phyloP scores from a whole-genome alignment of 2,329 filamentous ascomycete genomes.

The Xylariaceae sp. region DNA sequence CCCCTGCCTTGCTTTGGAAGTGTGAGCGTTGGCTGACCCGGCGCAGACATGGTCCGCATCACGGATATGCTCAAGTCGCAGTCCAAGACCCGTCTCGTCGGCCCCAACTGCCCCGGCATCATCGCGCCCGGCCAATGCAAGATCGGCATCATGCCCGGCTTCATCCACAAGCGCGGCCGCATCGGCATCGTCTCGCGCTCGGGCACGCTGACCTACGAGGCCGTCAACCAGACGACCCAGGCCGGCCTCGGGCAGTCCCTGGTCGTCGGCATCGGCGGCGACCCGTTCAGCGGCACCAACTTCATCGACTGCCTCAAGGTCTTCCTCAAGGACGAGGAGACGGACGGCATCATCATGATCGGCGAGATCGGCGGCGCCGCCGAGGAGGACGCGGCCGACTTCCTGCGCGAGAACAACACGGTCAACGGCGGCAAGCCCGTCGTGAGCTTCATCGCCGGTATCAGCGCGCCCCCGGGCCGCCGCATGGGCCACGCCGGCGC shows the following conservation, averaged over 20 bases:
- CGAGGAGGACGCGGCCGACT: constrained; percentile 97
- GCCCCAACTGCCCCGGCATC: constrained; percentile 97
- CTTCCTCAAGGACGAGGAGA: constrained; percentile 92
- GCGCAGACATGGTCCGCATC: constrained; percentile 92
- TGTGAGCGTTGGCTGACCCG: not conserved
- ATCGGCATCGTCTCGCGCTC: constrained; percentile 98
- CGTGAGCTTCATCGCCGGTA: constrained; percentile 96
- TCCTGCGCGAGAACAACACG: constrained; percentile 86
- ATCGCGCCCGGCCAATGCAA: constrained; percentile 96
- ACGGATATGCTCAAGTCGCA: constrained; percentile 97
- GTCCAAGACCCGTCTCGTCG: constrained; percentile 91
- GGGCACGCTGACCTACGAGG: constrained; percentile 97
- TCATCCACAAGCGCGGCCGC: constrained; percentile 99
- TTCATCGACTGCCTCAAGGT: constrained; percentile 99
- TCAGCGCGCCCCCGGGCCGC: constrained; percentile 90
- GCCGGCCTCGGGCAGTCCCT: constrained; percentile 95
- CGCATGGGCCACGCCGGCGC: constrained; percentile 99
- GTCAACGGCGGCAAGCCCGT: constrained; percentile 82
- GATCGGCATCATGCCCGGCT: constrained; percentile 99
- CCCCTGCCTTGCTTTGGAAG: constrained; percentile 6
- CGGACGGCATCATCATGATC: constrained; percentile 99
- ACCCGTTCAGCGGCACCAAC: constrained; percentile 98
- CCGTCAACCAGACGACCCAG: constrained; percentile 98
- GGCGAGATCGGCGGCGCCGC: constrained; percentile 96
- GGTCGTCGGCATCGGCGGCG: constrained; percentile 95